phyloP scores from a whole-genome alignment of 305 asterid species.

The Galium porrigens region DNA sequence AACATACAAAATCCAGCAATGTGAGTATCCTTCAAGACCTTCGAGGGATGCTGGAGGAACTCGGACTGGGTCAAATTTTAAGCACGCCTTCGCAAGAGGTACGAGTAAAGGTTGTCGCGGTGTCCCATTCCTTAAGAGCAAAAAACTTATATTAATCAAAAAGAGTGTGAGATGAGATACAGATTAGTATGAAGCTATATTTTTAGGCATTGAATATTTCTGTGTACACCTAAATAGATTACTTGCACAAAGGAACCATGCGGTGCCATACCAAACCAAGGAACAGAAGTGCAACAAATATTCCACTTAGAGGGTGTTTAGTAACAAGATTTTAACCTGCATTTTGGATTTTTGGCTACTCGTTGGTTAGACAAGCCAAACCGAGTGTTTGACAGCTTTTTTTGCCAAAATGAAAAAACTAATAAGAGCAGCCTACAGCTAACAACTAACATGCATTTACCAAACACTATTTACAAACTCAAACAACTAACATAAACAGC shows the following conservation, averaged over 20 bases:
- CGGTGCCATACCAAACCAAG: neutral
- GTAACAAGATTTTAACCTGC: no score
- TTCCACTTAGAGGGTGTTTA: no score
- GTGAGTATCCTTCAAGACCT: conserved; percentile 78
- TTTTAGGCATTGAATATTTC: neutral
- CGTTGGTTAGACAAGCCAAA: no score
- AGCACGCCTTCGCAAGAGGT: conserved; percentile 74
- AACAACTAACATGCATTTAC: no score
- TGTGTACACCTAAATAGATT: neutral
- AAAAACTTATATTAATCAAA: neutral
- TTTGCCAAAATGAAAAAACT: no score
- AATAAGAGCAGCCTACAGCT: no score
- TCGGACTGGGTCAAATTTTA: conserved; percentile 49
- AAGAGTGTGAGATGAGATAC: neutral
- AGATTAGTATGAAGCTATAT: neutral
- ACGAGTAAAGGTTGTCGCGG: conserved; percentile 95
- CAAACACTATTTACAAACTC: no score
- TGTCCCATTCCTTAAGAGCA: conserved; percentile 59
- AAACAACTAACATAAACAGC: no score
- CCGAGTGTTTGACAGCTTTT: no score
- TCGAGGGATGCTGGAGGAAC: conserved; percentile 75
- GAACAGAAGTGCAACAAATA: no score
- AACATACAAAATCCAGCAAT: conserved; percentile 78
- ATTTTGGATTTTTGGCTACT: no score
- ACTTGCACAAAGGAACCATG: neutral